Evolutionary conservation across 331 rosid species (phyloP).

Genomic region (Stylosanthes scabra): DNA sequence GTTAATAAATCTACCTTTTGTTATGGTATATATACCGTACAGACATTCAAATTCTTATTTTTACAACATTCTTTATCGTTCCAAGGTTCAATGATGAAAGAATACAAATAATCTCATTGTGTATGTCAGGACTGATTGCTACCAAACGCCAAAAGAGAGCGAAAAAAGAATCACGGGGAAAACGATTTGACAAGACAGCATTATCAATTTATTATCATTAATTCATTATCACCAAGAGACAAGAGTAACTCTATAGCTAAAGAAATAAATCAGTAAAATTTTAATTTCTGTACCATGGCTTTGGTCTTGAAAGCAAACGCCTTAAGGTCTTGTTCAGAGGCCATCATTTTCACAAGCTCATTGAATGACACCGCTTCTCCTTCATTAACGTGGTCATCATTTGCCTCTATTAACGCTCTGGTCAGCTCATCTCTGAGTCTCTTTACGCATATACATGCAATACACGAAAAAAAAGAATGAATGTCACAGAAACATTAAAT

Average conservation of each 20-base stretch:
- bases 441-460: slow-evolving; percentile 44
- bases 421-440: slow-evolving; percentile 75
- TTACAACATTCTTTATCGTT: neutral
- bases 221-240: neutral
- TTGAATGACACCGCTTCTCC: slow-evolving; percentile 60
- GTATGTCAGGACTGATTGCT: slow-evolving; percentile 1
- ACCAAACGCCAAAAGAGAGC: neutral
- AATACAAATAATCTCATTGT: neutral
- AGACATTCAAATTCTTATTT: neutral
- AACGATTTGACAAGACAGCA: slow-evolving; percentile 8
- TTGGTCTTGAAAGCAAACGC: slow-evolving; percentile 81
- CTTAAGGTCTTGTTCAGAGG: slow-evolving; percentile 59
- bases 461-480: slow-evolving; percentile 13
- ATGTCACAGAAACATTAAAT: neutral
- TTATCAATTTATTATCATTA: neutral
- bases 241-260: neutral
- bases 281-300: slow-evolving; percentile 74
- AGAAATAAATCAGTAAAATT: neutral
- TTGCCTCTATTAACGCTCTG: slow-evolving; percentile 64
- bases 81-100: neutral
- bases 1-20: neutral
- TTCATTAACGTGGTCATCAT: slow-evolving; percentile 47
- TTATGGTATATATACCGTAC: neutral
- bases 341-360: slow-evolving; percentile 66
- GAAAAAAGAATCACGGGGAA: neutral